A percentile compares a stretch with the other conserved stretches of the same genome.
Evolutionary conservation across 2,329 filamentous ascomycete species (phyloP).

Genomic region (Paradendryphiella salina): DNA sequence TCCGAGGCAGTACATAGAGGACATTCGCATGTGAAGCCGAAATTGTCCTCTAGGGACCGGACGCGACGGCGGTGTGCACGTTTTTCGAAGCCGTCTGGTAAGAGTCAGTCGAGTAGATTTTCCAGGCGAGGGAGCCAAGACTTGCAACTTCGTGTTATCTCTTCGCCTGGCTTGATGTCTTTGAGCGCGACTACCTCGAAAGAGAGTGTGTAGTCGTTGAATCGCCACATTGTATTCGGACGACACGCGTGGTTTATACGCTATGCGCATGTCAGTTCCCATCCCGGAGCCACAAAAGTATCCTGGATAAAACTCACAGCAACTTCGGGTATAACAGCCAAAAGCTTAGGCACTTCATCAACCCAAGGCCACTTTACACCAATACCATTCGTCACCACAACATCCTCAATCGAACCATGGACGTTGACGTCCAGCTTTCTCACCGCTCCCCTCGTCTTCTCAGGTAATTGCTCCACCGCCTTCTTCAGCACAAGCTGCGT

Average conservation of each 20-base stretch:
- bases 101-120: not conserved
- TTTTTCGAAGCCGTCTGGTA: conserved; percentile 34
- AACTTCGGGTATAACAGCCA: conserved; percentile 34
- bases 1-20: conserved; percentile 31
- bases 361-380: conserved; percentile 30
- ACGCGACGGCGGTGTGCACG: conserved; percentile 21
- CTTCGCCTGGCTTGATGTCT: conserved; percentile 34
- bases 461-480: conserved; percentile 33
- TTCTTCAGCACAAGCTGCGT: conserved; percentile 19
- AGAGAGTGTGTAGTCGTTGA: conserved; percentile 34
- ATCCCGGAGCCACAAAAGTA: rapidly evolving
- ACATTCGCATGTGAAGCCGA: conserved; percentile 40
- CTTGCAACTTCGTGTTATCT: conserved; percentile 39
- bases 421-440: conserved; percentile 20
- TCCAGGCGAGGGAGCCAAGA: not conserved
- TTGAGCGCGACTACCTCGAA: conserved; percentile 36
- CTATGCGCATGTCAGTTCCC: conserved; percentile 18
- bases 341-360: conserved; percentile 21
- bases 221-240: conserved; percentile 41
- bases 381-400: conserved; percentile 33
- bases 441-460: conserved; percentile 19
- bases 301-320: conserved; percentile 30
- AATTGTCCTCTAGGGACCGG: conserved; percentile 26
- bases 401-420: conserved; percentile 23
- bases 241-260: conserved; percentile 45